Conservation (phyloP, 2,329 filamentous ascomycete species). For the Fusarium dlaminii region DNA sequence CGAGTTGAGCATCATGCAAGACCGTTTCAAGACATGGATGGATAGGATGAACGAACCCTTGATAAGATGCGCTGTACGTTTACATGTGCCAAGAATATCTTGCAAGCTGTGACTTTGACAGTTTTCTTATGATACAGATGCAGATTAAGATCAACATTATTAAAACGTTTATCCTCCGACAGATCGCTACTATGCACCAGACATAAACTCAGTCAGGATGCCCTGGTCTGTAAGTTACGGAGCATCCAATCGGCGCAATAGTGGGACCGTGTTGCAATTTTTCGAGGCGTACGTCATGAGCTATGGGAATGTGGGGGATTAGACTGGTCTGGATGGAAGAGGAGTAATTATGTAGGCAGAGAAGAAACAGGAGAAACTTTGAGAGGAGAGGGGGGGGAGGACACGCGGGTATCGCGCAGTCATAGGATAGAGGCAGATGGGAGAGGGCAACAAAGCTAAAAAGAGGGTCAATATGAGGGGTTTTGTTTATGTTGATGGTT, state of each 20-base stretch:
- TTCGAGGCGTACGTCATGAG: slow-evolving; percentile 28
- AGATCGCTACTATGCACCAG: background rate
- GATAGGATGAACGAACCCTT: background rate
- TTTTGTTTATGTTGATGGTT: slow-evolving; percentile 10
- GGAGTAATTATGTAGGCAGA: background rate
- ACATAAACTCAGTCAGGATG: background rate
- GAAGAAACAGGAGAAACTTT: slow-evolving; percentile 3
- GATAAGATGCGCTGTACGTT: slow-evolving; percentile 3
- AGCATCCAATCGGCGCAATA: slow-evolving; percentile 23
- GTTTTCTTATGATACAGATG: background rate
- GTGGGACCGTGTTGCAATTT: slow-evolving; percentile 18
- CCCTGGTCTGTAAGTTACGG: background rate
- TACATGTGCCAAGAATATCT: slow-evolving; percentile 18
- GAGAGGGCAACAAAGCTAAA: background rate
- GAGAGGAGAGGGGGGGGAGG: background rate
- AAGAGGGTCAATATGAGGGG: slow-evolving; percentile 12
- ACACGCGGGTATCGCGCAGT: slow-evolving; percentile 34
- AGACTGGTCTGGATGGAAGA: slow-evolving; percentile 25
- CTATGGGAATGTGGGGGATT: slow-evolving; percentile 27
- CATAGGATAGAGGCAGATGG: background rate
- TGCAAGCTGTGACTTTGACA: slow-evolving; percentile 6
- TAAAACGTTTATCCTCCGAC: background rate
- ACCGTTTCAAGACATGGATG: slow-evolving; percentile 27
- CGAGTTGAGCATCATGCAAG: slow-evolving; percentile 23
- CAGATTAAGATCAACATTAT: slow-evolving; percentile 16